Conservation (phyloP, 1,139 yeast species). For the Zhuliangozyma blackwelliae region DNA sequence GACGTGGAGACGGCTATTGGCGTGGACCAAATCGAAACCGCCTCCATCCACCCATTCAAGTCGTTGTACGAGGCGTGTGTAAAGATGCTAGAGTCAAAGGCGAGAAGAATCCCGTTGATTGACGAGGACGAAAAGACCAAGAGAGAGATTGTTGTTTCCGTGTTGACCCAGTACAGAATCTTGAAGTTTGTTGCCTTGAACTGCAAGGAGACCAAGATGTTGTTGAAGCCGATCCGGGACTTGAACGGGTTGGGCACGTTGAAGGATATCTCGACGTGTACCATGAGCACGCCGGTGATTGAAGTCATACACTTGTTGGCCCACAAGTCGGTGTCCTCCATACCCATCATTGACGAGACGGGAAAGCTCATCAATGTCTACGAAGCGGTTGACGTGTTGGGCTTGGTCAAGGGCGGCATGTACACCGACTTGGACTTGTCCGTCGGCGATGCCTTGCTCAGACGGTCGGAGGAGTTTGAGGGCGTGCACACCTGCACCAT, state of each 20-base stretch:
- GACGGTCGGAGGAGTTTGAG: constrained; percentile 94
- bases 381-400: constrained; percentile 93
- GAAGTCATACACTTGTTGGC: constrained; percentile 86
- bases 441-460: constrained; percentile 93
- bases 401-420: constrained; percentile 90
- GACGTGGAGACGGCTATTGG: constrained; percentile 88
- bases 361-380: constrained; percentile 82
- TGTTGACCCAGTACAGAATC: constrained; percentile 93
- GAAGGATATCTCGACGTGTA: constrained; percentile 67
- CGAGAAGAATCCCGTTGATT: constrained; percentile 90
- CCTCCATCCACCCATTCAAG: constrained; percentile 87
- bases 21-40: constrained; percentile 83
- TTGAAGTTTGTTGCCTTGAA: constrained; percentile 92
- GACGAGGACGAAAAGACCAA: constrained; percentile 92
- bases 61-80: constrained; percentile 92
- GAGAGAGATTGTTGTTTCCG: constrained; percentile 91
- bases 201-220: constrained; percentile 88
- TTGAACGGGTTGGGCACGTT: constrained; percentile 59
- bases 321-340: constrained; percentile 76
- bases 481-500: constrained; percentile 96
- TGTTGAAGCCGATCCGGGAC: constrained; percentile 70
- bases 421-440: constrained; percentile 86
- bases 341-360: constrained; percentile 84
- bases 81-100: constrained; percentile 83
- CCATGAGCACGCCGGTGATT: constrained; percentile 89